phyloP scores from a whole-genome alignment of 768 basidiomycete genomes.

The Cyclocybe aegerita region DNA sequence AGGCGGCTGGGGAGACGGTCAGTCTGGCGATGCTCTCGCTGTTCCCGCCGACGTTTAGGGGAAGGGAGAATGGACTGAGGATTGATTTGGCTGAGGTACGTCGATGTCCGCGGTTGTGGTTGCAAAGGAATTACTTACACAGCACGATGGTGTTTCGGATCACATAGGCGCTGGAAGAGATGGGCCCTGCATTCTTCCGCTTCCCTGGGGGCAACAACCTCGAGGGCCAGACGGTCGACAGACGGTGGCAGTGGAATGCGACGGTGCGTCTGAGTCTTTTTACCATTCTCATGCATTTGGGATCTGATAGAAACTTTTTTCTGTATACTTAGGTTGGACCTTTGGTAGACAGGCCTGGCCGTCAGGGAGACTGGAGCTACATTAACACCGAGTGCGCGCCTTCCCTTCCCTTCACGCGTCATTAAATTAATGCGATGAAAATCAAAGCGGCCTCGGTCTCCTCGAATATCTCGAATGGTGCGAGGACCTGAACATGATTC shows the following conservation, averaged over 20 bases:
- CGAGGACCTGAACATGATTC: conserved; percentile 41
- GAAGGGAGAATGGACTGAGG: conserved; percentile 56
- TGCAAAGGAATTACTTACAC: too few species aligned
- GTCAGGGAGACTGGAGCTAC: conserved; percentile 26
- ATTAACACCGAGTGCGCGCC: too few species aligned
- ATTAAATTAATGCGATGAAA: too few species aligned
- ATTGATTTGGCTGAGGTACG: conserved; percentile 49
- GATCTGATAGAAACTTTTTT: too few species aligned
- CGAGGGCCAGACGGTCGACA: conserved; percentile 43
- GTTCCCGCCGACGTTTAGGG: conserved; percentile 65
- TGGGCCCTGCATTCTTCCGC: conserved; percentile 40
- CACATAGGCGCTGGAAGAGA: conserved; percentile 29
- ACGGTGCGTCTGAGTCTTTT: conserved; percentile 47
- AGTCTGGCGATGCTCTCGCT: conserved; percentile 58
- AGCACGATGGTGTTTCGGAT: too few species aligned
- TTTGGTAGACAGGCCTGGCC: conserved; percentile 22
- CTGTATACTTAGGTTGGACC: too few species aligned
- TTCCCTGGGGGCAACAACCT: conserved; percentile 43
- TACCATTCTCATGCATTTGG: too few species aligned
- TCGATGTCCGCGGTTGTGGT: too few species aligned
- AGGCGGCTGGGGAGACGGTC: conserved; percentile 39
- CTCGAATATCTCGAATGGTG: conserved; percentile 42
- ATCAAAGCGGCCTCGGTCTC: conserved; percentile 25
- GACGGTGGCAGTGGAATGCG: conserved; percentile 62
- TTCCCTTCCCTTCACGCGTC: too few species aligned